A percentile compares a stretch with the other conserved stretches of the same genome.
Conservation (phyloP, 345 rosid genomes). For the Moricandia moricandioides region DNA sequence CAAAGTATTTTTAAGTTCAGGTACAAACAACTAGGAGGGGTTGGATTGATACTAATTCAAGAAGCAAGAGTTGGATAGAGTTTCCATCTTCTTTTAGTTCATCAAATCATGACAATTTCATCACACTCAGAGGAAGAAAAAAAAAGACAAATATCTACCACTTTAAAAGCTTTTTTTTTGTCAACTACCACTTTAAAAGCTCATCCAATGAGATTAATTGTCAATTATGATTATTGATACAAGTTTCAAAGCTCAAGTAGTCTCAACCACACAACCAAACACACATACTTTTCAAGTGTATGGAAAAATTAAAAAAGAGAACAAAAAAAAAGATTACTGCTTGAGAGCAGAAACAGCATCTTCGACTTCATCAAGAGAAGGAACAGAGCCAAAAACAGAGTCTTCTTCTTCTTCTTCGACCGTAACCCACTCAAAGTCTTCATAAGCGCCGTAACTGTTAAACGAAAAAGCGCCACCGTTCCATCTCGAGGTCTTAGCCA, state of each 20-base stretch:
- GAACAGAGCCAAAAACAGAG: constrained; percentile 58
- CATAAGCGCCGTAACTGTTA: constrained; percentile 37
- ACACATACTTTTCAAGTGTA: background rate
- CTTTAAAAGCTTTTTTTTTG: too few species aligned
- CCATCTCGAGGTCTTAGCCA: constrained; percentile 39
- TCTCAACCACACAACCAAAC: background rate
- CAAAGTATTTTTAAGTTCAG: background rate
- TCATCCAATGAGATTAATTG: background rate
- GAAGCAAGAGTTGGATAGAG: constrained; percentile 4
- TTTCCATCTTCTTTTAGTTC: background rate
- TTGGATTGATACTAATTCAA: background rate
- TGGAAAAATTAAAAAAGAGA: background rate
- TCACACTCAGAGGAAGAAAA: constrained; percentile 8
- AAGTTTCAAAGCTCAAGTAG: constrained; percentile 10
- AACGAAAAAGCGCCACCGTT: constrained; percentile 37
- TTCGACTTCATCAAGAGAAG: constrained; percentile 80
- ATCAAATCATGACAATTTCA: constrained; percentile 20
- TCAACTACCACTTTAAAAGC: background rate
- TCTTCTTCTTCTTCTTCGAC: constrained; percentile 57
- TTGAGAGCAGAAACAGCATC: constrained; percentile 72
- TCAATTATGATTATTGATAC: background rate
- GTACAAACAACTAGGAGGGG: background rate
- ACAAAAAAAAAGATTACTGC: constrained; percentile 40
- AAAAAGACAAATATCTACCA: background rate
- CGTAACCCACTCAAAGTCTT: constrained; percentile 72